Evolutionary conservation across 257 asterid species (phyloP).

Genomic region (Phtheirospermum japonicum): DNA sequence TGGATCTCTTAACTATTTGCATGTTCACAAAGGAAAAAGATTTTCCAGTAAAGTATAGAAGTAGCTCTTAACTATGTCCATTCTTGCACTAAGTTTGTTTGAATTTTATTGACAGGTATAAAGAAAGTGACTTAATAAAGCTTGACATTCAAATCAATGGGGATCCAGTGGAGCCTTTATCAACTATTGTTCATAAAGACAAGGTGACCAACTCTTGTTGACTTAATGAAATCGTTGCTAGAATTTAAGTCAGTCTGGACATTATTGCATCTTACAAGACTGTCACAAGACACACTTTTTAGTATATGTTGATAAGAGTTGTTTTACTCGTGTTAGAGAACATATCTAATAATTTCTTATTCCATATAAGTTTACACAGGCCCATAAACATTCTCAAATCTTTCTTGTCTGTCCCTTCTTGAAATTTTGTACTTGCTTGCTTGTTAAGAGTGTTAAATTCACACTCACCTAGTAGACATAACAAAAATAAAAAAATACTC

Average conservation of each 20-base stretch:
- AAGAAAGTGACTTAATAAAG: conserved; percentile 83
- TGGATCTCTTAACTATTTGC: neutral
- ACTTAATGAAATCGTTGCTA: conserved; percentile 16
- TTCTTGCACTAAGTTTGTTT: conserved; percentile 7
- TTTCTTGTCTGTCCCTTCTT: neutral
- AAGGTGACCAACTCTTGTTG: conserved; percentile 50
- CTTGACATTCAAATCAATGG: conserved; percentile 94
- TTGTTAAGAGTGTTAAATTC: neutral
- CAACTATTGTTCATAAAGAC: conserved; percentile 96
- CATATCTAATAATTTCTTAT: conserved; percentile 3
- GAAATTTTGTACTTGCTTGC: conserved; percentile 4
- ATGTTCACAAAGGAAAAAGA: conserved; percentile 13
- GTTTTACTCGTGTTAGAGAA: neutral
- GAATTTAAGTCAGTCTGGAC: neutral
- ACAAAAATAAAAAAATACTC: too few species aligned
- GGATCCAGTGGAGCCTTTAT: conserved; percentile 93
- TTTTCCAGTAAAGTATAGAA: neutral
- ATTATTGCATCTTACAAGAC: conserved; percentile 8
- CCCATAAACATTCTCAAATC: neutral
- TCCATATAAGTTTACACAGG: neutral
- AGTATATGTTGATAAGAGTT: neutral
- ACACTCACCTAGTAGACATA: too few species aligned
- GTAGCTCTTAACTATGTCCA: too few species aligned
- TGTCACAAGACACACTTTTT: neutral
- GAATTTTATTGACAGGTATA: conserved; percentile 54